Base-by-base conservation (phyloP, 2,329 filamentous ascomycete genomes). In the Ophiostoma populinum region DNA sequence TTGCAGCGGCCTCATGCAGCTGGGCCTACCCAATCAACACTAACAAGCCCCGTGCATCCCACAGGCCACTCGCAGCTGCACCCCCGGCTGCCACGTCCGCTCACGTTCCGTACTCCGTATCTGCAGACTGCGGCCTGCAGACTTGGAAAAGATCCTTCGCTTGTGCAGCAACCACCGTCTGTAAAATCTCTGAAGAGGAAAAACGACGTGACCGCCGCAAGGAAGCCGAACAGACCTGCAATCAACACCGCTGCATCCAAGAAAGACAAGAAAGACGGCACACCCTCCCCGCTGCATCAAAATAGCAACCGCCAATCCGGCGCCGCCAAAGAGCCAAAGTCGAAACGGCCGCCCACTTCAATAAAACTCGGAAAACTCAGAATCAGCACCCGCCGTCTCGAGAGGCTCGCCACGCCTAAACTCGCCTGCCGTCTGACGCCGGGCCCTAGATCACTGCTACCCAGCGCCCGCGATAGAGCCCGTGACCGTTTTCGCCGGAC, bases 51-150 rank as follows among this genome's bases (percentile, higher is more conserved):
- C 34, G 32, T 34, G 37, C 33, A 37, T 36, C 35, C 39, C 26
- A 32, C 42, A 40, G 35, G 36, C 45, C 43, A 45, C 37, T 40
- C 40, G 42, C 38, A n/a, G n/a, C n/a, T n/a, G 33, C 34, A 36
- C 27, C 25, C 39, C 43, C 42, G 44, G 40, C 41, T 44, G 42
- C 35, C 44, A 43, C 31, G 27, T 34, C 32, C 35, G 16, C 29
- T 34, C 28, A 28, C 32, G 25, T 33, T 21, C 22, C 27, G 32
- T 28, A 10, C 9, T 24, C 22, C 22, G n/a, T n/a, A 36, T 37
- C 40, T 36, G 38, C 38, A 35, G 20, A 18, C 31, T 36, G 7
- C 26, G 20, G 15, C 32, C 32, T 27, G 34, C 13, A 28, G 13
- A n/a, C 22, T 17, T 20, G 25, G 16, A 25, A 26, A 31, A 24